Evolutionary conservation across 345 rosid genomes (phyloP), one percentile per base, ranked within the genome.

Genomic region (Odontarrhena argentea): DNA sequence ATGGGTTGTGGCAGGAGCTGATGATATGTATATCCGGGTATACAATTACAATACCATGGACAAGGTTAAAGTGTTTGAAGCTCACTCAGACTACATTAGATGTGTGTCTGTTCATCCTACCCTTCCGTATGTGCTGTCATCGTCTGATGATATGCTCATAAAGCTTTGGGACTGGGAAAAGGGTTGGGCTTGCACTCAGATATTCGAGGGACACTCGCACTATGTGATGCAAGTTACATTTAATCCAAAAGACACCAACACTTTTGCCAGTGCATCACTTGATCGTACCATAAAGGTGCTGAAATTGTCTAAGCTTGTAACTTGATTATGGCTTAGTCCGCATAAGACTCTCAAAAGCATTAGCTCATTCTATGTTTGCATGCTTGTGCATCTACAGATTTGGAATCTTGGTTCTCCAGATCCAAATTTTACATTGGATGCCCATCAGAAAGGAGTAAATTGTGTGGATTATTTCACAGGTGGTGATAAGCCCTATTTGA

Each of bases 121-220:
- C 7, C 88, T 85, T 69, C 97, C 99, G 4, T 89, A 83, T 69
- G 89, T 95, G 78, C 68, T 95, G 76, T 91, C 99, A 48, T 80
- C 96, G 35, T 95, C 99, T 25, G 99, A 95, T 86, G 99, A 95
- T 80, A 95, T 87, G 96, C 96, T 88, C 72, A 87, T 95, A 55
- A 95, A 95, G 80, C 91, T 95, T 67, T 95, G 99, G 99, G 97
- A 95, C 71, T 95, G 99, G 99, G 99, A 95, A 74, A 91, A 91
- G 77, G 91, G 89, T 67, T 95, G 99, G 99, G 81, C 77, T 24
- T 91, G 96, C 69, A 81, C 93, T 70, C 96, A 86, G 68, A 85
- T 89, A 43, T 95, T 95, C 63, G 99, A 91, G 79, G 99, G 99
- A n/a, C 99, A 94, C 57, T 94, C 99, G 8, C 99, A 94, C 79